A percentile compares a stretch with the other conserved stretches of the same genome.
Evolutionary conservation across 768 basidiomycete genomes (phyloP).

Genomic region (Suillus subalutaceus): DNA sequence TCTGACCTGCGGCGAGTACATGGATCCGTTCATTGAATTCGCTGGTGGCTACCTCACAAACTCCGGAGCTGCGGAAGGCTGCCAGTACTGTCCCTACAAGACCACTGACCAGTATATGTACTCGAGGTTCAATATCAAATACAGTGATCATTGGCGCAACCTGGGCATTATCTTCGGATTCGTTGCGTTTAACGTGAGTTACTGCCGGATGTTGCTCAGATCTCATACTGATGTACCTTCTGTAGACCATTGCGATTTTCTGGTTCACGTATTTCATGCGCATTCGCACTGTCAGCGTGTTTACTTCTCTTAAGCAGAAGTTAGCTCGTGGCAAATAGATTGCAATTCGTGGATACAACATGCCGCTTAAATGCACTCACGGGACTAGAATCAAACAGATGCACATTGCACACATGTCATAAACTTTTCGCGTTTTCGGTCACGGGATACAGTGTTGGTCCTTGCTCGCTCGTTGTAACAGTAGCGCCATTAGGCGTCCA

Average conservation of each 20-base stretch:
- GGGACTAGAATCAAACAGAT: neutral
- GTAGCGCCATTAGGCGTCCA: too few relatives aligned
- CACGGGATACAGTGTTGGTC: too few relatives aligned
- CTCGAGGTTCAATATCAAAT: conserved; percentile 59
- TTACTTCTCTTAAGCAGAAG: conserved; percentile 5
- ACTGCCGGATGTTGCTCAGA: neutral
- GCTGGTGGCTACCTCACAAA: conserved; percentile 52
- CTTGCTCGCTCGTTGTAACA: too few relatives aligned
- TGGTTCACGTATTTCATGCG: conserved; percentile 30
- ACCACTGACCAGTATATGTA: conserved; percentile 56
- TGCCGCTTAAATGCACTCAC: neutral
- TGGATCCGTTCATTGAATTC: conserved; percentile 41
- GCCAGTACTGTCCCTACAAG: conserved; percentile 58
- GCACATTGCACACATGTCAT: too few relatives aligned
- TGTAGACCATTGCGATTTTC: conserved; percentile 24
- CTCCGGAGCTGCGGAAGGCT: conserved; percentile 38
- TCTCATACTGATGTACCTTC: neutral
- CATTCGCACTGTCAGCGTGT: conserved; percentile 23
- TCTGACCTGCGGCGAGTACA: conserved; percentile 50
- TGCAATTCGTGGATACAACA: neutral
- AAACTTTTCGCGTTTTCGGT: too few relatives aligned
- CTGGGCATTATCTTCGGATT: conserved; percentile 49
- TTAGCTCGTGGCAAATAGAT: neutral
- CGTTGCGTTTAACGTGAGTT: conserved; percentile 46
- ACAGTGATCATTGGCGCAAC: conserved; percentile 51